phyloP scores from a whole-genome alignment of 345 rosid species.

The Kandelia obovata region DNA sequence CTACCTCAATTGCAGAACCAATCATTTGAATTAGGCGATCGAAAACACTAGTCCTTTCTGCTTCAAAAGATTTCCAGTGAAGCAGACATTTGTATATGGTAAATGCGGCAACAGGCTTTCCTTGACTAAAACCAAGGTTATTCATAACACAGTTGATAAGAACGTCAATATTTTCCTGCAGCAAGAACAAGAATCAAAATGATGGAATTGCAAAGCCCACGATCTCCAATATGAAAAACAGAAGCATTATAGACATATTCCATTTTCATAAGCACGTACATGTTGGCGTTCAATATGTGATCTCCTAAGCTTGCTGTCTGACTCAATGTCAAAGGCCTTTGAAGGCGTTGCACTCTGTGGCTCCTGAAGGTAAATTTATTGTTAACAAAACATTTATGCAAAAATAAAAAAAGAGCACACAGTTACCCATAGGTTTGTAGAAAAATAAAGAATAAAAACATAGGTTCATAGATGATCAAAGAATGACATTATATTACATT shows the following conservation, averaged over 20 bases:
- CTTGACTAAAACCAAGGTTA: conserved; percentile 77
- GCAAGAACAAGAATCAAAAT: conserved; percentile 23
- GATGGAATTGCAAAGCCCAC: conserved; percentile 13
- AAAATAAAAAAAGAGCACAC: not conserved
- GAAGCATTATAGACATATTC: conserved; percentile 10
- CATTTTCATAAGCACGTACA: conserved; percentile 40
- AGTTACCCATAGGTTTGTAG: too few species aligned
- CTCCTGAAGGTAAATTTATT: conserved; percentile 48
- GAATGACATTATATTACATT: conserved; percentile 42
- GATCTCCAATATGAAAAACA: conserved; percentile 10
- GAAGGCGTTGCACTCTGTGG: conserved; percentile 56
- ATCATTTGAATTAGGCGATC: conserved; percentile 98
- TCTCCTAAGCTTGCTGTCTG: conserved; percentile 66
- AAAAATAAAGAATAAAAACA: too few species aligned
- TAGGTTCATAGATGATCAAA: conserved; percentile 9
- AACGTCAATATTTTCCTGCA: conserved; percentile 85
- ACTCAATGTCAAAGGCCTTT: conserved; percentile 55
- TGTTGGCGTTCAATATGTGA: conserved; percentile 76
- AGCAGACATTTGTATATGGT: conserved; percentile 94
- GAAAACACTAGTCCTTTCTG: conserved; percentile 89
- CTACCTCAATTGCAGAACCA: conserved; percentile 97
- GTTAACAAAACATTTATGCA: conserved; percentile 7
- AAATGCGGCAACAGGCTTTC: conserved; percentile 90
- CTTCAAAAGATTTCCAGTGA: conserved; percentile 97
- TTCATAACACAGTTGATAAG: conserved; percentile 69